These are phyloP conservation scores for Phytopythium montanum DNA, from an alignment of 352 stramenopile genomes.

Conservation along the genomic window DNA sequence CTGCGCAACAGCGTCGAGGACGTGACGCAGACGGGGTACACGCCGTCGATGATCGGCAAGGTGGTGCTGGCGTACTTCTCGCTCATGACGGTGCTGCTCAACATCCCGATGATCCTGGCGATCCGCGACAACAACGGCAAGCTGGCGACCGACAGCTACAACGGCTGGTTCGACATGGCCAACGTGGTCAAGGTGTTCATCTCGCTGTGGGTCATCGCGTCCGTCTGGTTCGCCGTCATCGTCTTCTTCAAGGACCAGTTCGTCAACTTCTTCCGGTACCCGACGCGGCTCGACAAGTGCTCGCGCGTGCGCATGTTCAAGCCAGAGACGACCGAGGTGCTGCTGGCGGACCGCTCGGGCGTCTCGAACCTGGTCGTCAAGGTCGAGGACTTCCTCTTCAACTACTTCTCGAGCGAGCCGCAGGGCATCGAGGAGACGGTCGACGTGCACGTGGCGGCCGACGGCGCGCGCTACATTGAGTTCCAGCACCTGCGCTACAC, in stretches of 20 bases:
- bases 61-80: constrained; percentile 58
- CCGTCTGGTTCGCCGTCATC: constrained; percentile 44
- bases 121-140: constrained; percentile 60
- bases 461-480: constrained; percentile 41
- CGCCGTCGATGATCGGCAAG: constrained; percentile 35
- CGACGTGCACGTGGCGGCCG: constrained; percentile 26
- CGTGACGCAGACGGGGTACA: constrained; percentile 48
- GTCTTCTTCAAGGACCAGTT: constrained; percentile 42
- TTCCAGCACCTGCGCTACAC: constrained; percentile 67
- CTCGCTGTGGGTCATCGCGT: constrained; percentile 45
- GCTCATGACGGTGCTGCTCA: constrained; percentile 49
- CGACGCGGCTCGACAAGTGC: constrained; percentile 32
- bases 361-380: constrained; percentile 50
- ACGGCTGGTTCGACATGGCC: constrained; percentile 44
- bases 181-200: constrained; percentile 60
- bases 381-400: constrained; percentile 44
- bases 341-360: constrained; percentile 56
- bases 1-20: constrained; percentile 42
- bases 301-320: constrained; percentile 62
- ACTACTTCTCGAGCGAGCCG: constrained; percentile 15
- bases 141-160: constrained; percentile 36
- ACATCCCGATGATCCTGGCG: constrained; percentile 46
- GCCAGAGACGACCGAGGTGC: constrained; percentile 44
- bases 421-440: constrained; percentile 56
- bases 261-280: constrained; percentile 62